Conservation (phyloP, 202 grass and related monocot species). For the Miscanthus sacchariflorus region DNA sequence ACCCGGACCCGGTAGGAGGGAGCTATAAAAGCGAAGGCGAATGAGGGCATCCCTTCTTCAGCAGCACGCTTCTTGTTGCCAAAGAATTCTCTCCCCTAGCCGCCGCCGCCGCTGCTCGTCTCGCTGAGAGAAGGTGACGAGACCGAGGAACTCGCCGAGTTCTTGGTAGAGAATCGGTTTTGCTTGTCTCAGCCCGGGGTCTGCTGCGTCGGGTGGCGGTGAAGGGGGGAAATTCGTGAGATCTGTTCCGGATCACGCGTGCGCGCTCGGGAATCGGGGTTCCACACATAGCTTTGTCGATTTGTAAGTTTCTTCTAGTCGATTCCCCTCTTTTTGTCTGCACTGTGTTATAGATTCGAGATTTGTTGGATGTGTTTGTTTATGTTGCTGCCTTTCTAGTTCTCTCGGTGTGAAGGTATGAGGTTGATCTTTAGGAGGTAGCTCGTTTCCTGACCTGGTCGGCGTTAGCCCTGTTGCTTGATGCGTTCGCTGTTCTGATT, state of each 20-base stretch:
- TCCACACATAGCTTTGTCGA: slow-evolving; percentile 34
- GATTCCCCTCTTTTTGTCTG: not conserved
- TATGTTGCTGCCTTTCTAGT: not conserved
- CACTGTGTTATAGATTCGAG: not conserved
- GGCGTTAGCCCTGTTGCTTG: not conserved
- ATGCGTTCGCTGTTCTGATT: not conserved
- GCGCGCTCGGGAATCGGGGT: slow-evolving; percentile 59
- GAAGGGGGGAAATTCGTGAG: slow-evolving; percentile 39
- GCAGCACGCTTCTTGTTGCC: slow-evolving; percentile 46
- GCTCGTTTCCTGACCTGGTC: not conserved
- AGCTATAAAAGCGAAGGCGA: slow-evolving; percentile 30
- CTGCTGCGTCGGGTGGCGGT: slow-evolving; percentile 20
- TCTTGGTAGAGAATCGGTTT: not conserved
- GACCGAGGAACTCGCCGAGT: slow-evolving; percentile 12
- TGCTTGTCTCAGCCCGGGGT: slow-evolving; percentile 9
- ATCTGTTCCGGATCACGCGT: slow-evolving; percentile 50
- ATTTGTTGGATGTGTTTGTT: not conserved
- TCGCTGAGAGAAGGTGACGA: not conserved
- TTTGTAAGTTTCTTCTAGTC: slow-evolving; percentile 42
- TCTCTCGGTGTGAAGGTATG: too few relatives aligned
- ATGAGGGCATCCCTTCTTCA: slow-evolving; percentile 39
- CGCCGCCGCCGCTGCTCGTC: slow-evolving; percentile 43
- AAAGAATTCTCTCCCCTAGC: slow-evolving; percentile 21
- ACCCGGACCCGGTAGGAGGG: slow-evolving; percentile 16
- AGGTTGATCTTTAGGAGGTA: too few relatives aligned